Evolutionary conservation across 2,329 filamentous ascomycete species (phyloP).

Genomic region (Neoascochyta sp.): DNA sequence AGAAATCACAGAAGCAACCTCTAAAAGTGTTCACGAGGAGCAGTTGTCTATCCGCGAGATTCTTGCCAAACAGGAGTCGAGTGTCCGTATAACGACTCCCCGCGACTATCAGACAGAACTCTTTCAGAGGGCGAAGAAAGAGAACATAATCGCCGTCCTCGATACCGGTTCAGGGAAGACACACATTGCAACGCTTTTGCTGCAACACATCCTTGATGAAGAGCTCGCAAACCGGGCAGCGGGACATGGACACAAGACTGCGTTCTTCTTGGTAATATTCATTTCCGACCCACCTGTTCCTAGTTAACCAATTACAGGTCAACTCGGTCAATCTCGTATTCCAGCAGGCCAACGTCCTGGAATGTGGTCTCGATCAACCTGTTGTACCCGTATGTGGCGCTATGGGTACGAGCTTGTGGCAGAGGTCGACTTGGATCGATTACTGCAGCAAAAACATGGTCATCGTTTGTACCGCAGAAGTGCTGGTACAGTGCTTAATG

Average conservation of each 20-base stretch:
- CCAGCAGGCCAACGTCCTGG: slow-evolving; percentile 81
- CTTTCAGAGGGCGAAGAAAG: slow-evolving; percentile 77
- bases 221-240: slow-evolving; percentile 68
- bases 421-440: slow-evolving; percentile 56
- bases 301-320: slow-evolving; percentile 48
- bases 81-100: slow-evolving; percentile 67
- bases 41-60: slow-evolving; percentile 52
- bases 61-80: slow-evolving; percentile 51
- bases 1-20: slow-evolving; percentile 35
- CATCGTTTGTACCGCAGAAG: slow-evolving; percentile 87
- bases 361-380: slow-evolving; percentile 73
- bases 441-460: slow-evolving; percentile 67
- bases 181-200: slow-evolving; percentile 83
- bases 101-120: slow-evolving; percentile 90
- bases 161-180: slow-evolving; percentile 97
- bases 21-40: slow-evolving; percentile 43
- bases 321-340: slow-evolving; percentile 87
- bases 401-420: slow-evolving; percentile 60
- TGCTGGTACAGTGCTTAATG: slow-evolving; percentile 73
- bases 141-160: slow-evolving; percentile 88
- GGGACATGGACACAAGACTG: slow-evolving; percentile 60
- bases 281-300: background rate
- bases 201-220: slow-evolving; percentile 70
- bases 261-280: slow-evolving; percentile 75
- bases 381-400: slow-evolving; percentile 72